phyloP scores from a whole-genome alignment of 495 filamentous ascomycete genomes.

The Penicillium canescens region DNA sequence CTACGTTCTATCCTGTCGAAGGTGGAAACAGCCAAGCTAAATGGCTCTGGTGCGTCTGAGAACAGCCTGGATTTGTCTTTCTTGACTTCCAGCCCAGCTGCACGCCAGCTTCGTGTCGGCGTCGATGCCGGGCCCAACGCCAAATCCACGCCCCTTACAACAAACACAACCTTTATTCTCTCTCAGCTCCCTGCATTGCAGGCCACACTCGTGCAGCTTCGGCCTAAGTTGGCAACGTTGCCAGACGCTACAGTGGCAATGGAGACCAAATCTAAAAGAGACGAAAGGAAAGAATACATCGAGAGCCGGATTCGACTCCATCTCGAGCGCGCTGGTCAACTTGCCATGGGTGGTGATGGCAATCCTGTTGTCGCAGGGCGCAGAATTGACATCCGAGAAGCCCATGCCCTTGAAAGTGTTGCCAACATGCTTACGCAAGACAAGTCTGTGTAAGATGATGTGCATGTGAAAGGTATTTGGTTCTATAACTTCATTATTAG shows the following conservation, averaged over 20 bases:
- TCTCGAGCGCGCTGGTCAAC: conserved; percentile 45
- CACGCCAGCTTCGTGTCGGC: conserved; percentile 46
- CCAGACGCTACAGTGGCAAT: conserved; percentile 30
- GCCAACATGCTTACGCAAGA: conserved; percentile 43
- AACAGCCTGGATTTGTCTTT: conserved; percentile 48
- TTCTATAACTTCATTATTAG: conserved; percentile 14
- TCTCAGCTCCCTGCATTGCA: conserved; percentile 81
- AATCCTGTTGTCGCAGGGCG: conserved; percentile 41
- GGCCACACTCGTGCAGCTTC: conserved; percentile 60
- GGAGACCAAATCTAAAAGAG: conserved; percentile 40
- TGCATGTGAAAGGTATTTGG: background rate
- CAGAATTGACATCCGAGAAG: conserved; percentile 43
- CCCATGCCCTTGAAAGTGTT: conserved; percentile 47
- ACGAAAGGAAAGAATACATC: conserved; percentile 72
- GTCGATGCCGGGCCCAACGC: conserved; percentile 35
- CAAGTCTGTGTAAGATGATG: conserved; percentile 15
- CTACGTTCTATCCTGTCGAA: conserved; percentile 57
- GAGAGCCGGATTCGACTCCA: conserved; percentile 61
- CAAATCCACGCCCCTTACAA: conserved; percentile 57
- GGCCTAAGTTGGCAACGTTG: conserved; percentile 58
- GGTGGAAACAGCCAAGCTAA: conserved; percentile 26
- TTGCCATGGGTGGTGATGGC: conserved; percentile 38
- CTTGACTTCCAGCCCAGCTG: conserved; percentile 50
- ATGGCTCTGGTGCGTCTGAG: conserved; percentile 14
- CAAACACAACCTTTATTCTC: conserved; percentile 75